A percentile compares a stretch with the other conserved stretches of the same genome.
phyloP scores from a whole-genome alignment of 306 rosid genomes.

The Vicia faba region DNA sequence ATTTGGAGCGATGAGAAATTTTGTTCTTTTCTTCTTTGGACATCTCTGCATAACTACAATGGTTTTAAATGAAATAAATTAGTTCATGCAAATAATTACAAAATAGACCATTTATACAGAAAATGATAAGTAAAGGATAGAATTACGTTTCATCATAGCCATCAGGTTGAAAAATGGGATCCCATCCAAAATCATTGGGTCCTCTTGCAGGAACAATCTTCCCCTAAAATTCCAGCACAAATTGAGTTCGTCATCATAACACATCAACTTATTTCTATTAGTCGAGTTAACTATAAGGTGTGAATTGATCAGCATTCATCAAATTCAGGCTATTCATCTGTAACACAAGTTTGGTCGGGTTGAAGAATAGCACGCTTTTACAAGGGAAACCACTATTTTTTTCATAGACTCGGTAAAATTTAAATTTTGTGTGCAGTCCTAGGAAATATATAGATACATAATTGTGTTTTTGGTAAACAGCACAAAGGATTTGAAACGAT shows the following conservation, averaged over 20 bases:
- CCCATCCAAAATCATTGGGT: conserved; percentile 95
- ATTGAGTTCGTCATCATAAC: conserved; percentile 16
- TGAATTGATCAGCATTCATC: neutral
- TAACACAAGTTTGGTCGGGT: conserved; percentile 9
- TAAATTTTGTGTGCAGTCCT: conserved; percentile 6
- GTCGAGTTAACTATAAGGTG: neutral
- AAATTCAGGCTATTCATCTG: neutral
- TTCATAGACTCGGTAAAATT: neutral
- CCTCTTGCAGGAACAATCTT: conserved; percentile 88
- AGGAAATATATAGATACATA: conserved; percentile 6
- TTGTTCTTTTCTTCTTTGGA: conserved; percentile 90
- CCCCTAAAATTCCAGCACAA: conserved; percentile 55
- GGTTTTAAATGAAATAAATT: conserved; percentile 19
- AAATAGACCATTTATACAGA: conserved; percentile 22
- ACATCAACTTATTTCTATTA: conserved; percentile 18
- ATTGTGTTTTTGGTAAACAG: conserved; percentile 19
- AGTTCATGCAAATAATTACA: conserved; percentile 32
- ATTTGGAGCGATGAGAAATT: conserved; percentile 79
- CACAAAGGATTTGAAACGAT: conserved; percentile 32
- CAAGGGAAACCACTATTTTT: neutral
- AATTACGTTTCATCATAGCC: conserved; percentile 81
- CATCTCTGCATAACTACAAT: conserved; percentile 86
- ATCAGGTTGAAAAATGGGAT: conserved; percentile 88
- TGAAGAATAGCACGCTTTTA: neutral
- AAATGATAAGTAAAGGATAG: conserved; percentile 10